Evolutionary conservation across 495 filamentous ascomycete species (phyloP).

Genomic region (Penicillium bovifimosum): DNA sequence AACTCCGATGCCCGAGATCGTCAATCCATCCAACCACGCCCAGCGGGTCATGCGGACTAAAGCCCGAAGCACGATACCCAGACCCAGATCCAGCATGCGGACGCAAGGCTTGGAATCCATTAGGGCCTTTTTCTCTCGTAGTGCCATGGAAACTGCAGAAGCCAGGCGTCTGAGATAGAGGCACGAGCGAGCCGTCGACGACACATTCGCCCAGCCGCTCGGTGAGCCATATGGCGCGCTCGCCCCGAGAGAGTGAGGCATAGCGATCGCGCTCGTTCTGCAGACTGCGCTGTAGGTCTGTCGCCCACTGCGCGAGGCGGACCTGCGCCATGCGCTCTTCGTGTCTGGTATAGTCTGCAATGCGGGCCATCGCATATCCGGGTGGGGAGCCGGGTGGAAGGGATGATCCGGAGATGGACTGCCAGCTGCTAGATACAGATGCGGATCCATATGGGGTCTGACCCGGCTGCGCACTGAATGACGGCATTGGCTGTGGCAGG

Average conservation of each 20-base stretch:
- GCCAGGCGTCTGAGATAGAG: slow-evolving; percentile 36
- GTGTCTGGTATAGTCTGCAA: slow-evolving; percentile 64
- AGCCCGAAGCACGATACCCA: slow-evolving; percentile 30
- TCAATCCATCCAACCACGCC: slow-evolving; percentile 67
- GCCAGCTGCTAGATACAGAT: slow-evolving; percentile 2
- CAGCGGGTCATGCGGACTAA: slow-evolving; percentile 63
- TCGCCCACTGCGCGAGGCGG: slow-evolving; percentile 82
- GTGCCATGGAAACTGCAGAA: slow-evolving; percentile 24
- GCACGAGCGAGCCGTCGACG: slow-evolving; percentile 62
- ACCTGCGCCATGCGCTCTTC: slow-evolving; percentile 75
- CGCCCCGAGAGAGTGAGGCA: slow-evolving; percentile 60
- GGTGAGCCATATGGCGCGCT: slow-evolving; percentile 74
- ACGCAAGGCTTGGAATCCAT: slow-evolving; percentile 22
- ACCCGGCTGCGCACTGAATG: slow-evolving; percentile 10
- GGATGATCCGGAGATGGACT: slow-evolving; percentile 11
- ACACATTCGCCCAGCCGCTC: slow-evolving; percentile 70
- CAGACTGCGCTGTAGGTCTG: slow-evolving; percentile 78
- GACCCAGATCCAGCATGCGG: slow-evolving; percentile 17
- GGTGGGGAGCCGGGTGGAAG: slow-evolving; percentile 33
- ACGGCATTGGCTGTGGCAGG: slow-evolving; percentile 4
- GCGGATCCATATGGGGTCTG: background rate
- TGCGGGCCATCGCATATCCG: slow-evolving; percentile 63
- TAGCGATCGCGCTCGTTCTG: slow-evolving; percentile 76
- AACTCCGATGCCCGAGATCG: slow-evolving; percentile 59
- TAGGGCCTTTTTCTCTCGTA: slow-evolving; percentile 16